These are phyloP conservation scores for barley (Hordeum vulgare) DNA, from an alignment of 176 grass and related monocot genomes.

Conservation along the genomic window DNA sequence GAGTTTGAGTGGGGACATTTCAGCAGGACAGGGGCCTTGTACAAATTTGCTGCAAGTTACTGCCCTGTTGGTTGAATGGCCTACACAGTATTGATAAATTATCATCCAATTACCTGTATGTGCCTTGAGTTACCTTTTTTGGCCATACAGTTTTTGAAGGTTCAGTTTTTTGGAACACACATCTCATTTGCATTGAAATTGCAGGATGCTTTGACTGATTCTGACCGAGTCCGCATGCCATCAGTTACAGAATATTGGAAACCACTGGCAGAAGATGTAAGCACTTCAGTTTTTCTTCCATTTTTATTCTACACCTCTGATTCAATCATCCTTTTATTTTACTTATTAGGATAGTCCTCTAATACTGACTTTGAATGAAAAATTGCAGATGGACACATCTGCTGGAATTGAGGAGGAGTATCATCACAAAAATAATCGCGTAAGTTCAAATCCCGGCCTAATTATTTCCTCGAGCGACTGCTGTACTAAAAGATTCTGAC, in stretches of 20 bases:
- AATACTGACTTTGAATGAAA: constrained; percentile 10
- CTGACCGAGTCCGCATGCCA: constrained; percentile 58
- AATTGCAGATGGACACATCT: constrained; percentile 78
- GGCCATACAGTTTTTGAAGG: background rate
- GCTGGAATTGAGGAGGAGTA: constrained; percentile 89
- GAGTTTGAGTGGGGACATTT: background rate
- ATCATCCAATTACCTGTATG: background rate
- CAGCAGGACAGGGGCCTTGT: background rate
- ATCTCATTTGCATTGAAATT: constrained; percentile 13
- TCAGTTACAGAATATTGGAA: constrained; percentile 93
- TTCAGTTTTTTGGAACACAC: background rate
- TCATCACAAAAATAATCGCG: constrained; percentile 93
- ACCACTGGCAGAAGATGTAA: constrained; percentile 93
- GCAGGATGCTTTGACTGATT: constrained; percentile 86
- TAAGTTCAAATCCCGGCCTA: constrained; percentile 35
- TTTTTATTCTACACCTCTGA: background rate
- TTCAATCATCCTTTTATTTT: background rate
- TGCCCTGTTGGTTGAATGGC: background rate
- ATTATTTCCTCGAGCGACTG: background rate
- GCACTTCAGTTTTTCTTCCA: background rate
- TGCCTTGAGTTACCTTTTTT: background rate
- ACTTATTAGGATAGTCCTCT: background rate
- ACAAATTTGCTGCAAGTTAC: background rate
- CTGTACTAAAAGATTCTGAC: background rate
- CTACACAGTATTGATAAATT: background rate